Base-by-base conservation (phyloP, 257 asterid species). In the Osmanthus fragrans region DNA sequence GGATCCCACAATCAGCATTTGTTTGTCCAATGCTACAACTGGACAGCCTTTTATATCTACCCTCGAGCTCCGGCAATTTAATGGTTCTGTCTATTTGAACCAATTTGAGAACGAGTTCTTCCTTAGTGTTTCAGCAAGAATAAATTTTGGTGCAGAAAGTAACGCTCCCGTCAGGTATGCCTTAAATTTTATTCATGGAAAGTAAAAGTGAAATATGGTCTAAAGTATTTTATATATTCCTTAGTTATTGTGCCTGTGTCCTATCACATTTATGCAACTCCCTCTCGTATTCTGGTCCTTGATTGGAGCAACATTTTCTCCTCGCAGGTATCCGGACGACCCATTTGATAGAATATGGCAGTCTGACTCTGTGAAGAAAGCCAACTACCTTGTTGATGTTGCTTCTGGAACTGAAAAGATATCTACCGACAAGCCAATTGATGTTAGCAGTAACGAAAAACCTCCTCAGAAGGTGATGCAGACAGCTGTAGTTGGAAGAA, bases 401-500 rank as follows among this genome's bases (percentile, higher is more conserved):
- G 97, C 97, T 70, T 89, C 94, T 56, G 99, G 98, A 72, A 96
- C 99, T 63, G 93, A 90, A 74, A 92, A 77, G 79, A 83, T 96
- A 83, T 90, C 97, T 4, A 92, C 99, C 30, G 36, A 34, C 80
- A 80, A 78, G 85, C 95, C 97, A 39, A 96, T 96, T 71, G 89
- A 87, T 78, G 96, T 92, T 51, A 75, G 83, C 49, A 77, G 66
- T 40, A 88, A 82, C 10, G 97, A 96, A 84, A 81, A 82, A 78
- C 98, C 98, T 3, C 98, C 99, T 70, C 89, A 90, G 80, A 93
- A 92, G 81, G 98, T 93, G 76, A 90, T 96, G 99, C 98, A 96
- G 87, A 96, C 99, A 25, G 99, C 99, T 77, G 99, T 96, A 70
- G 97, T 96, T 39, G 99, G 99, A 79, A 87, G 97, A 87, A 89